Evolutionary conservation across 2,329 filamentous ascomycete genomes (phyloP), one percentile per base, ranked within the genome.

Genomic region (Fusarium proliferatum): DNA sequence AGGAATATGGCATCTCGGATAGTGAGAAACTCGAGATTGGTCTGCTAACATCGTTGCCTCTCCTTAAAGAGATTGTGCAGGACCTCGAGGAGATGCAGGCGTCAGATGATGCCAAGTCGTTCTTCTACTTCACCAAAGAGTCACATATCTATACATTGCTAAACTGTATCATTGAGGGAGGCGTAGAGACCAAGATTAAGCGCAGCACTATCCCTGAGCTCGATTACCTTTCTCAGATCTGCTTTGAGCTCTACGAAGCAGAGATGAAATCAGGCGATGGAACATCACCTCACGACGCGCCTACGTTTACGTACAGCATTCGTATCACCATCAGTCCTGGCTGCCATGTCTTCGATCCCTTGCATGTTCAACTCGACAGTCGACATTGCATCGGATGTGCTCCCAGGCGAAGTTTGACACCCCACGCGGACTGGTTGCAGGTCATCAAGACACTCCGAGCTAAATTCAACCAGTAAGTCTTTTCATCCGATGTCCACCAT

Each of bases 91-190:
- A 98, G 83, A 94, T 98, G 82, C 96, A 99, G 83, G 96, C 96
- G 7, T 97, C 94, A 1, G 92, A 96, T 60, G 94, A 97, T 75
- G 95, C 95, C 49, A 98, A 98, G 81, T 96, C 93, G 4, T 98
- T 98, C 86, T 94, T 98, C 84, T 99, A 99, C 85, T 99, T 99
- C 83, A 99, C 96, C 72, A 99, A 99, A 83, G 96, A 99, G 83
- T 97, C 94, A 2, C 96, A 99, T 81, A 98, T 99, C 72, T 99
- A 99, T 85, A 99, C 96, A 9, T 88, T 99, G 9, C 89, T 99
- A 66, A 99, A 99, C 82, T 98, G 96, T 81, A 98, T 99, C 76
- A 89, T 99, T 33, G 96, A 99, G 82, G 96, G 97, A 69, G 97
- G 96, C 36, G 94, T 99, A 74, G 93, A 97, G 80, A 98, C 96